These are phyloP conservation scores for Sporisorium reilianum DNA, from an alignment of 1,284 basidiomycete species.

Conservation along the genomic window DNA sequence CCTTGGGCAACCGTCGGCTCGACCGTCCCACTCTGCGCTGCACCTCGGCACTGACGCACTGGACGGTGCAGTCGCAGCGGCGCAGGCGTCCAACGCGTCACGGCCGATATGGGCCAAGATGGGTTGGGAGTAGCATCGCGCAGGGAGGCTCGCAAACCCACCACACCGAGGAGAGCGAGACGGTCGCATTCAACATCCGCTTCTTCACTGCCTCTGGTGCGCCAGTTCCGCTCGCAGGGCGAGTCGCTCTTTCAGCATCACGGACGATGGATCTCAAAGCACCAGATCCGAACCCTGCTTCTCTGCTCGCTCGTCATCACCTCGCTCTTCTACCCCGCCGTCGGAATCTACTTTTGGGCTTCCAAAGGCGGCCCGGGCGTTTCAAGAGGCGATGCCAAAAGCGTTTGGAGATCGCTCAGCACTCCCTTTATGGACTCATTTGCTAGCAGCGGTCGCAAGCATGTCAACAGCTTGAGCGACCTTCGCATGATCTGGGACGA, in stretches of 20 bases:
- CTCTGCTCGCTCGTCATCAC: conserved; percentile 95
- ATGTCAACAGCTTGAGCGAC: conserved; percentile 63
- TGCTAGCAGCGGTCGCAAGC: conserved; percentile 54
- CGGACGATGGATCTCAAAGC: conserved; percentile 69
- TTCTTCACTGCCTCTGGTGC: conserved; percentile 32
- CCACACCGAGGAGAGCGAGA: conserved; percentile 23
- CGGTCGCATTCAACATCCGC: conserved; percentile 30
- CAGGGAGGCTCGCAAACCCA: conserved; percentile 16
- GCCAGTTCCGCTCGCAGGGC: conserved; percentile 31
- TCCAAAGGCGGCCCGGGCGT: conserved; percentile 65
- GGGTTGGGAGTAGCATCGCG: conserved; percentile 3
- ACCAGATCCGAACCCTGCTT: conserved; percentile 92
- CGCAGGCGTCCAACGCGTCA: not conserved
- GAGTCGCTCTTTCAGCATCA: conserved; percentile 50
- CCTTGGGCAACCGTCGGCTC: not conserved
- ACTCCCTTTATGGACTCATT: conserved; percentile 64
- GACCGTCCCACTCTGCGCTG: not conserved
- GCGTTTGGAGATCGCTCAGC: conserved; percentile 62
- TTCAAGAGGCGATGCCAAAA: conserved; percentile 56
- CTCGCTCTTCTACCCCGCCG: conserved; percentile 79
- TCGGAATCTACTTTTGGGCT: conserved; percentile 67
- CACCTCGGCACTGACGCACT: conserved; percentile 11
- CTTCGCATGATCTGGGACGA: conserved; percentile 68
- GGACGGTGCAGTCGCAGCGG: conserved; percentile 5
- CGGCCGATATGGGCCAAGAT: conserved; percentile 32